These are phyloP conservation scores for Somion occarium DNA, from an alignment of 1,284 basidiomycete genomes.

Conservation along the genomic window DNA sequence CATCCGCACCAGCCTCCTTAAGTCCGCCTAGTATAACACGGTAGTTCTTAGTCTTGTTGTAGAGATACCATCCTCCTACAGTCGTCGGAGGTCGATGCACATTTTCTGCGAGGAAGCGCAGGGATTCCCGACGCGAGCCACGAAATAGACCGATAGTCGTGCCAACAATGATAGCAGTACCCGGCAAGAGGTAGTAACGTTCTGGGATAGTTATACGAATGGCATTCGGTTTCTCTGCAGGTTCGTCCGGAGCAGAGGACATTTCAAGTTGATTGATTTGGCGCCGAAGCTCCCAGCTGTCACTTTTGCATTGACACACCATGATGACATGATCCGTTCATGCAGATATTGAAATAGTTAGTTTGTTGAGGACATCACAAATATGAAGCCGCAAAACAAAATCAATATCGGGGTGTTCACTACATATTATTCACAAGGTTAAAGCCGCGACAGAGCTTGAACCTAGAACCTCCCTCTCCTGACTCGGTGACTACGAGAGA, in stretches of 20 bases:
- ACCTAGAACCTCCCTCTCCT: too few species aligned
- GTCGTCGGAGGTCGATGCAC: conserved; percentile 76
- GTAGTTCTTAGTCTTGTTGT: conserved; percentile 92
- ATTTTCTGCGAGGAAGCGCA: conserved; percentile 52
- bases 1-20: conserved; percentile 59
- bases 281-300: neutral
- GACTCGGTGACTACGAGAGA: too few species aligned
- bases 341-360: neutral
- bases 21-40: conserved; percentile 70
- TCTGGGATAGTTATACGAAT: conserved; percentile 34
- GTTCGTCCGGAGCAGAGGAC: conserved; percentile 9
- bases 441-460: too few species aligned
- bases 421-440: too few species aligned
- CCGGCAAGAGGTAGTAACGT: conserved; percentile 44
- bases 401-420: too few species aligned
- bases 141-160: conserved; percentile 62
- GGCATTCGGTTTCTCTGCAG: conserved; percentile 14
- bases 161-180: conserved; percentile 55
- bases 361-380: neutral
- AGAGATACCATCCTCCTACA: conserved; percentile 85
- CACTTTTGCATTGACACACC: neutral
- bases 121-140: conserved; percentile 50
- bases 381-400: too few species aligned
- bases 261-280: neutral
- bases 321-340: neutral